Percentiles rank a stretch among this genome's conserved stretches.
phyloP scores from a whole-genome alignment of 1,284 basidiomycete genomes.

The Pholiota adiposa region DNA sequence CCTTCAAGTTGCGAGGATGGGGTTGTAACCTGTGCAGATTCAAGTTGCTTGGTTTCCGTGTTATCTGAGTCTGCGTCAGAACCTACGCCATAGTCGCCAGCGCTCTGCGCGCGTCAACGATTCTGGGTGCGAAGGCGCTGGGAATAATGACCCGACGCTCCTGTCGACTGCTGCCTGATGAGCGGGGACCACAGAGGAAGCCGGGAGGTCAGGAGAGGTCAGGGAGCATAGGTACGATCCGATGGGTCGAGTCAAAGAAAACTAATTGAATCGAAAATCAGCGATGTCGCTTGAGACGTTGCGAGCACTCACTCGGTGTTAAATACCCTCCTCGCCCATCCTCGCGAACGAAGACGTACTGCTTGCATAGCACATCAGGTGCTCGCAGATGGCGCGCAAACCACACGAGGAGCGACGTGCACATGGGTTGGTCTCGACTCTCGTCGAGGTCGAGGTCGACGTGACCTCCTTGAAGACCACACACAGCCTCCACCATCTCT shows the following conservation, averaged over 20 bases:
- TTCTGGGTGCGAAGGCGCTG: neutral
- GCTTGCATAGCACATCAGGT: constrained; percentile 34
- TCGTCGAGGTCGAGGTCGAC: too few relatives aligned
- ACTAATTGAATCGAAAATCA: constrained; percentile 32
- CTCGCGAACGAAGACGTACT: constrained; percentile 48
- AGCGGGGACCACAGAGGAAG: constrained; percentile 72
- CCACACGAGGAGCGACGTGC: constrained; percentile 50
- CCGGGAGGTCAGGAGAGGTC: constrained; percentile 59
- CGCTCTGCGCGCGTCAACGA: too few relatives aligned
- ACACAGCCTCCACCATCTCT: constrained; percentile 34
- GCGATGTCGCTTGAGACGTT: neutral
- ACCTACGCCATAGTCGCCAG: too few relatives aligned
- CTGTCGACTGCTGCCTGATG: constrained; percentile 54
- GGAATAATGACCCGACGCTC: constrained; percentile 52
- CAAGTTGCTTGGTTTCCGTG: too few relatives aligned
- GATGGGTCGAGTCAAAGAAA: constrained; percentile 50
- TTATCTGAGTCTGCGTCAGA: too few relatives aligned
- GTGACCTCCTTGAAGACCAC: too few relatives aligned
- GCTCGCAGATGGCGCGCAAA: constrained; percentile 49
- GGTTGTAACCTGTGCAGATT: too few relatives aligned
- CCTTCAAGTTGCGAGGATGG: constrained; percentile 29
- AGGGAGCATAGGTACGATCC: constrained; percentile 52
- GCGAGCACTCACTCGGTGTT: constrained; percentile 51
- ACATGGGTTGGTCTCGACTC: constrained; percentile 28
- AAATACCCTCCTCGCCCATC: constrained; percentile 45